Conservation (phyloP, 2,329 filamentous ascomycete species). For the Cladosporium velox region DNA sequence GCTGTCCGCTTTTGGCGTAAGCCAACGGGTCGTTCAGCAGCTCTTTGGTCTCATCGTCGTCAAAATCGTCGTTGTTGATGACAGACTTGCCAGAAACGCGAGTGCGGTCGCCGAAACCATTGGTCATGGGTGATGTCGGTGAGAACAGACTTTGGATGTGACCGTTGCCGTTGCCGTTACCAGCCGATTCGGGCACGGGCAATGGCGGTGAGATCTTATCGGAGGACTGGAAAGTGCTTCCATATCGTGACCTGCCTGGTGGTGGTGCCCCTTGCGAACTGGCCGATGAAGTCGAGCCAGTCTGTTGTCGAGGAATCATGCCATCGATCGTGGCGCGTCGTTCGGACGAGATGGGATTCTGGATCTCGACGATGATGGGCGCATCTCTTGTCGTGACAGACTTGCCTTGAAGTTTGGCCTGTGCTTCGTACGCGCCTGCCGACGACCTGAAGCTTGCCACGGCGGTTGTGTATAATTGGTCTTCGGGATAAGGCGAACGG, state of each 20-base stretch:
- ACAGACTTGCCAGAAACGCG: constrained; percentile 68
- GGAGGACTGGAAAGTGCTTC: constrained; percentile 61
- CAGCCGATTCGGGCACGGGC: constrained; percentile 49
- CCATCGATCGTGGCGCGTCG: constrained; percentile 58
- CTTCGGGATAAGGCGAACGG: constrained; percentile 56
- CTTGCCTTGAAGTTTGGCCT: constrained; percentile 62
- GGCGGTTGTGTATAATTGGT: constrained; percentile 58
- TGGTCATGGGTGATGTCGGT: constrained; percentile 71
- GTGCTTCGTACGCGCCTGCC: constrained; percentile 61
- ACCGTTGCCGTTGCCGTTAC: constrained; percentile 56
- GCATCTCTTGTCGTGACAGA: constrained; percentile 62
- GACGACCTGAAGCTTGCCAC: constrained; percentile 60
- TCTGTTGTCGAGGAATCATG: constrained; percentile 44
- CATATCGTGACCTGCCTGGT: constrained; percentile 54
- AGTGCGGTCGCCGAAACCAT: constrained; percentile 63
- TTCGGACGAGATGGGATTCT: constrained; percentile 38
- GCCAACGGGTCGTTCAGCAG: constrained; percentile 72
- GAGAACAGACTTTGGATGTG: constrained; percentile 67
- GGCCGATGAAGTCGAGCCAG: constrained; percentile 50
- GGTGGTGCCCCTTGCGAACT: constrained; percentile 41
- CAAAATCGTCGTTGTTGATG: constrained; percentile 65
- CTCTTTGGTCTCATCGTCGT: constrained; percentile 70
- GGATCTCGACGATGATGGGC: constrained; percentile 60
- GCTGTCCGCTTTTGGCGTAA: constrained; percentile 69
- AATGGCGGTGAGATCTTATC: constrained; percentile 63